Base-by-base conservation (phyloP, 2,329 filamentous ascomycete species). In the Pseudopithomyces chartarum region DNA sequence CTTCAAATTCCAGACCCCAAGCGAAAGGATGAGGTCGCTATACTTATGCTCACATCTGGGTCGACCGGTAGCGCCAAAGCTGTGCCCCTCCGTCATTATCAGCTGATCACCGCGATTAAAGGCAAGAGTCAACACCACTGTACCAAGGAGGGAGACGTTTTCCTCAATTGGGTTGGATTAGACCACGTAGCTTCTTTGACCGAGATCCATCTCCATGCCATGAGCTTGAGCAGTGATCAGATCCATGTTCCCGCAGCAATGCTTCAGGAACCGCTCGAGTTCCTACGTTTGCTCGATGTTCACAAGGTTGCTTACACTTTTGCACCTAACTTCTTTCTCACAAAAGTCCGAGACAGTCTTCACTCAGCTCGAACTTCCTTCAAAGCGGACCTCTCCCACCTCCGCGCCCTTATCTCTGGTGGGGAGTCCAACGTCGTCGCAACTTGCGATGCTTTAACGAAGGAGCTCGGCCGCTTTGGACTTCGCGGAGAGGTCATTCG, bases 101-200 rank as follows among this genome's bases (percentile, higher is more conserved):
- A 84, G 62, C 60, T 84, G 0, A 43, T 82, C 0, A 61, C 75
- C 1, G 72, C 81, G 0, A 55, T 81, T 11, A 7, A 51, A 1
- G 80, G 79, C 19, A 84, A 84, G 61, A 33, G 26, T 15, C 15
- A 32, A 7, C 44, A 46, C 12, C 26, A 33, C 15, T 13, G n/a
- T 8, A 20, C 29, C 11, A 33, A n/a, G 13, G n/a, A 17, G 8
- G n/a, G 26, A 2, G 40, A 55, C 38, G 42, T 59, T 2, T 63
- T 73, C 34, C 46, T 84, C 3, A 81, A 79, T 57, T 84, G 81
- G 81, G 77, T 83, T 36, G 57, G 57, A 11, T 11, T 85, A 7
- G 83, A 86, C 57, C 84, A 86, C 55, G 82, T 85, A 10, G 84
- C 80, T 0, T 79, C 71, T 56, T 67, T 87, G 2, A 70, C 76